A percentile compares a stretch with the other conserved stretches of the same genome.
Evolutionary conservation across 2,329 filamentous ascomycete species (phyloP).

Genomic region (Parascedosporium putredinis): DNA sequence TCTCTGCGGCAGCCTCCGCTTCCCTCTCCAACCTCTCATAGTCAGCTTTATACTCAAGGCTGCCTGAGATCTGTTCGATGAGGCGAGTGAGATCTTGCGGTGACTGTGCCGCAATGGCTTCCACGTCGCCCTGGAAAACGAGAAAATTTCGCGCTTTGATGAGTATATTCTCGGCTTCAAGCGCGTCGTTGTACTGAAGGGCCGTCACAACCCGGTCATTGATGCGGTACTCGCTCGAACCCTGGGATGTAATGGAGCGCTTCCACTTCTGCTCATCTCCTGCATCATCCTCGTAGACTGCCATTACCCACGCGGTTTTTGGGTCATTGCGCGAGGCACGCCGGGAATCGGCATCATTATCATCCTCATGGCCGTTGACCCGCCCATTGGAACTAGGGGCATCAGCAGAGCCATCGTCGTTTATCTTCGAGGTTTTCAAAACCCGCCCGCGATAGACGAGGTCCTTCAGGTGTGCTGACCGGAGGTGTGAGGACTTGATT

Average conservation of each 20-base stretch:
- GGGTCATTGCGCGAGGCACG: slow-evolving; percentile 69
- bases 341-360: slow-evolving; percentile 47
- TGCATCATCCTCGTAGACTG: slow-evolving; percentile 94
- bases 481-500: slow-evolving; percentile 96
- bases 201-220: slow-evolving; percentile 84
- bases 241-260: slow-evolving; percentile 78
- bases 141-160: slow-evolving; percentile 98
- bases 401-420: slow-evolving; percentile 73
- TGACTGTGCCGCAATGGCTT: slow-evolving; percentile 90
- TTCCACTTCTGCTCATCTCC: slow-evolving; percentile 95
- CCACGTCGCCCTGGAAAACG: slow-evolving; percentile 96
- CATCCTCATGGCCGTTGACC: slow-evolving; percentile 50
- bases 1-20: slow-evolving; percentile 76
- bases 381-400: slow-evolving; percentile 46
- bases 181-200: slow-evolving; percentile 82
- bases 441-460: slow-evolving; percentile 93
- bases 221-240: slow-evolving; percentile 91
- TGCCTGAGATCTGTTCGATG: slow-evolving; percentile 96
- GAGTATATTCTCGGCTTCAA: slow-evolving; percentile 90
- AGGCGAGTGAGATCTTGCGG: slow-evolving; percentile 86
- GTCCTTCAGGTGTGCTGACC: slow-evolving; percentile 87
- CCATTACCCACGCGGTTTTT: slow-evolving; percentile 97
- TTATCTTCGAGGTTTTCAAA: slow-evolving; percentile 83
- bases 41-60: slow-evolving; percentile 84
- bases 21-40: slow-evolving; percentile 87